Evolutionary conservation across 495 filamentous ascomycete species (phyloP).

Genomic region (Wilcoxina mikolae): DNA sequence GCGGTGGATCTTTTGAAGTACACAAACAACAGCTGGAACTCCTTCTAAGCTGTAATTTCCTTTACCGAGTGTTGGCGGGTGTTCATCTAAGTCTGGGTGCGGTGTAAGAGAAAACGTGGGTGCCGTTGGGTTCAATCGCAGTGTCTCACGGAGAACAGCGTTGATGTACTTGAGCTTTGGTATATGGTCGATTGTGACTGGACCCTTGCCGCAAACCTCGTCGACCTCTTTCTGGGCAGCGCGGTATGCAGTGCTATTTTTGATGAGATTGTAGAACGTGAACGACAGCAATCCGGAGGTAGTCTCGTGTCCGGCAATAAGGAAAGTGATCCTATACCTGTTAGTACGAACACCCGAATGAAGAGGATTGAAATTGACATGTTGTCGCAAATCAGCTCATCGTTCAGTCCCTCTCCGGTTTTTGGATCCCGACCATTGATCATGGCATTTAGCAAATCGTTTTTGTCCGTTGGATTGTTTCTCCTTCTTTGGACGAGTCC

Average conservation of each 20-base stretch:
- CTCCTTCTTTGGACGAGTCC: constrained; percentile 48
- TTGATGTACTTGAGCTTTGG: constrained; percentile 38
- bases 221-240: constrained; percentile 56
- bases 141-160: constrained; percentile 53
- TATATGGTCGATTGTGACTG: constrained; percentile 52
- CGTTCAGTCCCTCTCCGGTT: constrained; percentile 48
- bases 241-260: constrained; percentile 43
- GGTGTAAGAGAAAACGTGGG: constrained; percentile 37
- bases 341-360: neutral
- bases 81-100: constrained; percentile 33
- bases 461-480: constrained; percentile 41
- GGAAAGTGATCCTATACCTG: neutral
- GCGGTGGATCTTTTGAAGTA: constrained; percentile 41
- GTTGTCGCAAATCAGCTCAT: constrained; percentile 51
- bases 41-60: constrained; percentile 53
- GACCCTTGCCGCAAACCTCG: constrained; percentile 46
- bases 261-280: constrained; percentile 44
- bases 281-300: constrained; percentile 47
- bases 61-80: constrained; percentile 37
- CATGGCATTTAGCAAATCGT: constrained; percentile 59
- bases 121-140: constrained; percentile 52
- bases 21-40: constrained; percentile 37
- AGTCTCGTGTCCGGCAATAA: constrained; percentile 49
- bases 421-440: constrained; percentile 49
- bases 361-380: constrained; percentile 31